A percentile compares a stretch with the other conserved stretches of the same genome.
Evolutionary conservation across 2,329 filamentous ascomycete genomes (phyloP).

Genomic region (Monosporascus sp.): DNA sequence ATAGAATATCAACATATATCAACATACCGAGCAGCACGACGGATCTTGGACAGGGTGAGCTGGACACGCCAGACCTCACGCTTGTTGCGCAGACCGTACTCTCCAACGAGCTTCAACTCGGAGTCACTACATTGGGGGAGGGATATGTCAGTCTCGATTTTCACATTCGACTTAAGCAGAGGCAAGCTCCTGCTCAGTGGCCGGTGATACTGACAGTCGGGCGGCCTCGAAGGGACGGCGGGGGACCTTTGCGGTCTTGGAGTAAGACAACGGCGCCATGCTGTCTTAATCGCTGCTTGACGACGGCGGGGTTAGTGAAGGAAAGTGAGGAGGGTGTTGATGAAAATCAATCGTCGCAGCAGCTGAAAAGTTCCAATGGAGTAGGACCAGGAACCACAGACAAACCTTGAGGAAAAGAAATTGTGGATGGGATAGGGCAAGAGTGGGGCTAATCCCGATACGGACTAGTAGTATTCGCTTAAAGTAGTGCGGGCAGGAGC

Average conservation of each 20-base stretch:
- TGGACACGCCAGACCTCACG: slow-evolving; percentile 99
- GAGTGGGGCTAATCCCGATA: slow-evolving; percentile 9
- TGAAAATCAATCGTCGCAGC: slow-evolving; percentile 8
- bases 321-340: slow-evolving; percentile 14
- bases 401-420: slow-evolving; percentile 2
- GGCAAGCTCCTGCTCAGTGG: slow-evolving; percentile 98
- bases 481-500: slow-evolving; percentile 9
- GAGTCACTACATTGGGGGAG: slow-evolving; percentile 69
- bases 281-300: slow-evolving; percentile 33
- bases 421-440: slow-evolving; percentile 27
- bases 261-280: slow-evolving; percentile 66
- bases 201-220: slow-evolving; percentile 96
- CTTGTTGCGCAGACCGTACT: slow-evolving; percentile 99
- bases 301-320: slow-evolving; percentile 12
- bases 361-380: slow-evolving; percentile 9
- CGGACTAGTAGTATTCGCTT: slow-evolving; percentile 16
- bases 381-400: not conserved
- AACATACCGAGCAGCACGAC: slow-evolving; percentile 97
- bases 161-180: slow-evolving; percentile 92
- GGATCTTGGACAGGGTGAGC: slow-evolving; percentile 99
- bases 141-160: slow-evolving; percentile 57
- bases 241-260: slow-evolving; percentile 99
- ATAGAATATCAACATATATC: not conserved
- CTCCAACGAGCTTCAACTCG: slow-evolving; percentile 98
- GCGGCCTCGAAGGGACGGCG: slow-evolving; percentile 98